Conservation (phyloP, 768 basidiomycete genomes). For the Lenzites betulinus region DNA sequence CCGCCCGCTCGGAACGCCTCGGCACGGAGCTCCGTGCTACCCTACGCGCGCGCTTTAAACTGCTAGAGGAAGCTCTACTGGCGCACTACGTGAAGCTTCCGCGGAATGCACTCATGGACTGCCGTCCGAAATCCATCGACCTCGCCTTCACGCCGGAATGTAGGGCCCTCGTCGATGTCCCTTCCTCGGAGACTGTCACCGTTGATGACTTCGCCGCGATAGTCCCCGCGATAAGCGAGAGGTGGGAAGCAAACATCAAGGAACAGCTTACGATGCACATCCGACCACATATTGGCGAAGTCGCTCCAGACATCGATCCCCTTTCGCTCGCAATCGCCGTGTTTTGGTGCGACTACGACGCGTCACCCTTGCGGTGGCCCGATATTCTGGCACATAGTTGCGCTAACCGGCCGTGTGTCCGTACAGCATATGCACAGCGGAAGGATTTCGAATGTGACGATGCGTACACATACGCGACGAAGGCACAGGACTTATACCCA, state of each 20-base stretch:
- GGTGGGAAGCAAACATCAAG: not conserved
- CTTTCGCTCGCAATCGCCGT: not conserved
- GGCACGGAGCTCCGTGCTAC: not conserved
- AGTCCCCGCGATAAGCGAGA: not conserved
- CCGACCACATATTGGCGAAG: not conserved
- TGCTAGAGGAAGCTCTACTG: not conserved
- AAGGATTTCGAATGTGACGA: too few species aligned
- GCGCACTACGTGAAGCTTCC: constrained; percentile 4
- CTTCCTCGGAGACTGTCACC: not conserved
- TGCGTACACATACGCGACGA: too few species aligned
- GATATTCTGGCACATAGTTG: not conserved
- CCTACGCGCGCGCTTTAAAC: not conserved
- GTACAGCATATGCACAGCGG: too few species aligned
- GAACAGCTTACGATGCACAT: not conserved
- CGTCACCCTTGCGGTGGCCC: not conserved
- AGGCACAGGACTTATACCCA: too few species aligned
- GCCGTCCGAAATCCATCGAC: not conserved
- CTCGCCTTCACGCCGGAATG: not conserved
- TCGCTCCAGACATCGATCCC: not conserved
- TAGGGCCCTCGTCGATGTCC: not conserved
- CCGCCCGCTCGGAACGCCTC: not conserved
- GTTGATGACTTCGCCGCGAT: not conserved
- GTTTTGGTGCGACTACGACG: not conserved
- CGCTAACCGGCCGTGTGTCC: not conserved
- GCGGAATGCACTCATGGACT: not conserved